A percentile compares a stretch with the other conserved stretches of the same genome.
Evolutionary conservation across 2,329 filamentous ascomycete species (phyloP).

Genomic region (Lachnellula hyalina): DNA sequence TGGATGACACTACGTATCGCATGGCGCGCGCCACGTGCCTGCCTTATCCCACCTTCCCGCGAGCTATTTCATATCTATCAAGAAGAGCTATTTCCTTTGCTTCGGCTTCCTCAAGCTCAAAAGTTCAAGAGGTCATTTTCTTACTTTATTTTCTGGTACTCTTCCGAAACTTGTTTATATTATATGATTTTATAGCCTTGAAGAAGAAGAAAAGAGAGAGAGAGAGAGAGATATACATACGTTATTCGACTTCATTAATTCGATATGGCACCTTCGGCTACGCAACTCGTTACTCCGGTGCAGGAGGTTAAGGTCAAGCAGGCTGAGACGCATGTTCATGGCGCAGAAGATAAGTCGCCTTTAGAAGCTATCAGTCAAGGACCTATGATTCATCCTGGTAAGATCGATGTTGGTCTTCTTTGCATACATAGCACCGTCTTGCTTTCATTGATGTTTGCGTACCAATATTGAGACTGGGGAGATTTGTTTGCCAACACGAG

Average conservation of each 20-base stretch:
- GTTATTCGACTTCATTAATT: not conserved
- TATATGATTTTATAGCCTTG: no score
- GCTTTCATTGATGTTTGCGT: no score
- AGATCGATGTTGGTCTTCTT: not conserved
- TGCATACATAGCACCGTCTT: not conserved
- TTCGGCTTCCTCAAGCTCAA: no score
- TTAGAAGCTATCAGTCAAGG: conserved; percentile 32
- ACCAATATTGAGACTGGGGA: no score
- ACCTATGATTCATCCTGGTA: conserved; percentile 24
- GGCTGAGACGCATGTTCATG: conserved; percentile 22
- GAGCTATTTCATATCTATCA: no score
- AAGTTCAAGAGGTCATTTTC: no score
- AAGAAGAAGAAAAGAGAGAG: no score
- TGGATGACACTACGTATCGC: no score
- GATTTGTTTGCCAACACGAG: not conserved
- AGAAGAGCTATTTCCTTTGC: no score
- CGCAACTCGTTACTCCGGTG: not conserved
- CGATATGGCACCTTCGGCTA: conserved; percentile 15
- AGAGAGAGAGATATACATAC: not conserved
- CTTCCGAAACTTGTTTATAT: not conserved
- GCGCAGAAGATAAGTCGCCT: conserved; percentile 28
- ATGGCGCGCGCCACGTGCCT: no score
- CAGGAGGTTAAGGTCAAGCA: conserved; percentile 4
- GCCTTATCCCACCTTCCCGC: no score
- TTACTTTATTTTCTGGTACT: not conserved